Conservation (phyloP, 2,329 filamentous ascomycete species). For the Clonostachys sp. region DNA sequence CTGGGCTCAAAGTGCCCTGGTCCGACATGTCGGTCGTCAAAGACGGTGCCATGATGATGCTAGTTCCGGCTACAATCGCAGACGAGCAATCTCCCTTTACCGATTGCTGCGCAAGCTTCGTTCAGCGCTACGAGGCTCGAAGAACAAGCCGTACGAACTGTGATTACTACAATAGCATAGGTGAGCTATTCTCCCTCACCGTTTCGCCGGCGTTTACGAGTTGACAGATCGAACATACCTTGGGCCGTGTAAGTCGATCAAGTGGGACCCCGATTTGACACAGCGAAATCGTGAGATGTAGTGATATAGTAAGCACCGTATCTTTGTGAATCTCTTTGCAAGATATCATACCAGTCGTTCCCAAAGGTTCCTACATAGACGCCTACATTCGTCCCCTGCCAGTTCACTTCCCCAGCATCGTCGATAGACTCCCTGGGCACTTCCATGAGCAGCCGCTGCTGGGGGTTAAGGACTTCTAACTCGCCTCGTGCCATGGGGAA, state of each 20-base stretch:
- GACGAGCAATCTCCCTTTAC: constrained; percentile 13
- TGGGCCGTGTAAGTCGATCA: neutral
- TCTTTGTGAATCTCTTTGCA: constrained; percentile 10
- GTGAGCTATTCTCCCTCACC: neutral
- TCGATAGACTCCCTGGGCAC: constrained; percentile 28
- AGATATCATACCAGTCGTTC: constrained; percentile 20
- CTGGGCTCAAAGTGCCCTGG: constrained; percentile 13
- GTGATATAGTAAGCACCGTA: constrained; percentile 8
- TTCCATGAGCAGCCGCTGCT: too few relatives aligned
- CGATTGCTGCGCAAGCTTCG: constrained; percentile 19
- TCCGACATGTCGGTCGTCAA: constrained; percentile 11
- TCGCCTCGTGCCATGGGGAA: constrained; percentile 16
- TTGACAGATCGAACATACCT: constrained; percentile 14
- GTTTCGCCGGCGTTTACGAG: constrained; percentile 3
- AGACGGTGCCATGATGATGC: constrained; percentile 20
- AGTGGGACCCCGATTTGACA: neutral
- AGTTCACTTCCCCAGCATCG: constrained; percentile 7
- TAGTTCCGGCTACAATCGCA: constrained; percentile 24
- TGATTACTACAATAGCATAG: constrained; percentile 14
- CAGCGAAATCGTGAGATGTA: neutral
- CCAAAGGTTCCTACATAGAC: constrained; percentile 25
- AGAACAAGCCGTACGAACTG: constrained; percentile 27
- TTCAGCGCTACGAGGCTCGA: constrained; percentile 20
- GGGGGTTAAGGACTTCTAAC: constrained; percentile 8
- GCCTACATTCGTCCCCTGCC: constrained; percentile 20